Evolutionary conservation across 2,329 filamentous ascomycete species (phyloP), one percentile per base, ranked within the genome.

Genomic region (Neonectria neomacrospora): DNA sequence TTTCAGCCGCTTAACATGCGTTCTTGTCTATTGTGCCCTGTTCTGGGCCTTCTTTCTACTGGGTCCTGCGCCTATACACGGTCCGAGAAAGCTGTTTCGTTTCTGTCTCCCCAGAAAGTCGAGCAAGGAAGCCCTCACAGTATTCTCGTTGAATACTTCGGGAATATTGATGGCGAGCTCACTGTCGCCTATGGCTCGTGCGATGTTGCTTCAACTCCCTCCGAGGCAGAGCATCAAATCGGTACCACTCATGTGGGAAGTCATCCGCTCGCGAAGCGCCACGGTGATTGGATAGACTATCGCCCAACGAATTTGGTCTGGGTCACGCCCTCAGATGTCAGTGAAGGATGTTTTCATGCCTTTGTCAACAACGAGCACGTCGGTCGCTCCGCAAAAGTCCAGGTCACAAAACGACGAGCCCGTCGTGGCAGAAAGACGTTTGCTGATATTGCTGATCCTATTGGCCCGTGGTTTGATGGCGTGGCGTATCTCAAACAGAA

Each of bases 401-500:
- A 30, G 7, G 65, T 67, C 7, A 64, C 55, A 18, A 63, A 65
- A 30, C 65, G 58, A 30, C 3, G 34, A 20, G 18, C 45, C 58
- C 45, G 56, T 26, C 37, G 39, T 39, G n/a, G 59, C 56, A 58
- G 44, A 41, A 54, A 63, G 57, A 53, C 64, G 0, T 72, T 72
- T 14, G 66, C 67, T 0, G 67, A 45, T 22, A 6, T 45, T 23
- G 42, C 42, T 45, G 42, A 23, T 23, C 20, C 18, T 26, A 16
- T 23, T 10, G 20, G 42, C 14, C 18, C 20, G 50, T 74, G 72
- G 72, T 74, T 74, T 11, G 63, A 74, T 5, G 72, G 72, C 1
- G 71, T 74, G 9, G 56, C 65, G 0, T 74, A 74, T 30, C 62
- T 74, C 8, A 64, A 73, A 14, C 64, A 72, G 18, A 74, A 72